Conservation (phyloP, 179 eudicot species). For the Spergularia azorica region DNA sequence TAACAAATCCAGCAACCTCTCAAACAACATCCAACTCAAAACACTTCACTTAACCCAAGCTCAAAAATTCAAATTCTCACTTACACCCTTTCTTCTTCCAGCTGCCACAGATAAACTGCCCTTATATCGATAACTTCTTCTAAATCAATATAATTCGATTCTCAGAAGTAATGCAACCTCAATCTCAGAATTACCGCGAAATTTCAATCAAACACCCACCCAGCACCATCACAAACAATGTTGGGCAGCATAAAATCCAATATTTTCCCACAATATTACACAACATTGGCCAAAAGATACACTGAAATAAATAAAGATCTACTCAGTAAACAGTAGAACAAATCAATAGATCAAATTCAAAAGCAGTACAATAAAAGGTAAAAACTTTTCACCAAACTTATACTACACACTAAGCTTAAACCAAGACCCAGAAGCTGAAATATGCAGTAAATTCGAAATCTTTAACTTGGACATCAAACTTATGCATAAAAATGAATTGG, state of each 20-base stretch:
- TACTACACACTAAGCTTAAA: constrained; percentile 15
- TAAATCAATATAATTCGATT: not conserved
- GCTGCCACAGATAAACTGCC: not conserved
- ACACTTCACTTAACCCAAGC: not conserved
- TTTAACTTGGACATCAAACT: constrained; percentile 12
- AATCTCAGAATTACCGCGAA: constrained; percentile 11
- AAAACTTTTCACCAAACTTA: not conserved
- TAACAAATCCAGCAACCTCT: constrained; percentile 13
- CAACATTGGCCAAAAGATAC: not conserved
- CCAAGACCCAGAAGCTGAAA: constrained; percentile 32
- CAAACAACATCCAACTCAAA: constrained; percentile 17
- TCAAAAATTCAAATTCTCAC: constrained; percentile 6
- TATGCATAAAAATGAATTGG: constrained; percentile 6
- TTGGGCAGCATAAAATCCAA: constrained; percentile 16
- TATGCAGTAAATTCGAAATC: constrained; percentile 21
- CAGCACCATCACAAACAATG: constrained; percentile 16
- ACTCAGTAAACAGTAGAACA: constrained; percentile 6
- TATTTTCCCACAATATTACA: not conserved
- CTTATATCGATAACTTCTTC: not conserved
- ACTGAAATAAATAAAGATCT: constrained; percentile 28
- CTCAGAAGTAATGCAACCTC: constrained; percentile 1
- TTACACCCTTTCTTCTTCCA: constrained; percentile 12
- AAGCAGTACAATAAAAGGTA: not conserved
- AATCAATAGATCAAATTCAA: constrained; percentile 20
- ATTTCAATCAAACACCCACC: constrained; percentile 10